A percentile compares a stretch with the other conserved stretches of the same genome.
These are phyloP conservation scores for Coelastrella sp. DNA, from an alignment of 139 green algal species.

Conservation along the genomic window DNA sequence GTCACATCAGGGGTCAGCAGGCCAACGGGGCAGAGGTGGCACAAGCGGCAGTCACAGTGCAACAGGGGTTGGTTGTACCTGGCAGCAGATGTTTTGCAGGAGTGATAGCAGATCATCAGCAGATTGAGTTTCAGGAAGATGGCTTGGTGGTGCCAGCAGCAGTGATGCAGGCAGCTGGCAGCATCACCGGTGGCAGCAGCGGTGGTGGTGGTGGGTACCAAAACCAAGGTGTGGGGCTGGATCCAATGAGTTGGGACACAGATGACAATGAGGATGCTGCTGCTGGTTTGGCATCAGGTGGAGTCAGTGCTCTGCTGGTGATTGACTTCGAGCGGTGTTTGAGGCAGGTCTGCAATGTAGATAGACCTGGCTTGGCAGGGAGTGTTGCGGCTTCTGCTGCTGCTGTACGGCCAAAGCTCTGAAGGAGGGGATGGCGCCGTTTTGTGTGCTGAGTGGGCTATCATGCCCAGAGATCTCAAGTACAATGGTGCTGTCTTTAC, in stretches of 20 bases:
- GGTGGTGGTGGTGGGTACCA: not conserved
- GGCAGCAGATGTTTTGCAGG: not conserved
- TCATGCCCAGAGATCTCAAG: no score
- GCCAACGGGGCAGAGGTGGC: no score
- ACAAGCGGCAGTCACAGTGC: no score
- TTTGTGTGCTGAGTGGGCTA: no score
- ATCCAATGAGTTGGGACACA: conserved; percentile 13
- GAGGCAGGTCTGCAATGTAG: not conserved
- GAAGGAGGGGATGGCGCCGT: not conserved
- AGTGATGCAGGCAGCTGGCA: not conserved
- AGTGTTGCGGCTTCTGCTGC: not conserved
- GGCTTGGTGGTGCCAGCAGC: conserved; percentile 2
- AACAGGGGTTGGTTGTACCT: not conserved
- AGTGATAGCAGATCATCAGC: not conserved
- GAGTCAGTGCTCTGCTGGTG: conserved; percentile 21
- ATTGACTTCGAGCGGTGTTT: conserved; percentile 34
- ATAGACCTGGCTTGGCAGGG: not conserved
- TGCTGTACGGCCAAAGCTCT: not conserved
- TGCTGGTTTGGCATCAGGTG: not conserved
- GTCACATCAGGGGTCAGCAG: no score
- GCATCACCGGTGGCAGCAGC: conserved; percentile 9
- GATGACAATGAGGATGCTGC: conserved; percentile 18
- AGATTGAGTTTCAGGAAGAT: not conserved
- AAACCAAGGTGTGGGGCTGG: not conserved
- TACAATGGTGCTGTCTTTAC: no score